These are phyloP conservation scores for Backusella westeae DNA, from an alignment of 192 early-diverging fungal genomes.

Conservation along the genomic window DNA sequence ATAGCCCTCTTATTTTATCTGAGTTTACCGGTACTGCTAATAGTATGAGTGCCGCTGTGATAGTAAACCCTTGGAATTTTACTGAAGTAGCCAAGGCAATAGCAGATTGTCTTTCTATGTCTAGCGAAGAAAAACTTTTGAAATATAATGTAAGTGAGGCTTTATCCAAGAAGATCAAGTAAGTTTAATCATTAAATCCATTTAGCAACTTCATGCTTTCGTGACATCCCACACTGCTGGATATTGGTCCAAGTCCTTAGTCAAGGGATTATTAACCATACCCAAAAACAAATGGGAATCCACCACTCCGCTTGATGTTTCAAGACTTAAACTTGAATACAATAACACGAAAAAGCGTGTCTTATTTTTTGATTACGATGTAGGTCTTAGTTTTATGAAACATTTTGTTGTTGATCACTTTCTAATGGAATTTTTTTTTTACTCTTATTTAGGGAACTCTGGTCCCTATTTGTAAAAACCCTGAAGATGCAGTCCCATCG, in stretches of 20 bases:
- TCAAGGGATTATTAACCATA: slow-evolving; percentile 62
- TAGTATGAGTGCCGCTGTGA: slow-evolving; percentile 70
- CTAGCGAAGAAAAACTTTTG: slow-evolving; percentile 57
- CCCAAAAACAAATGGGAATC: slow-evolving; percentile 37
- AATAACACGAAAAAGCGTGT: slow-evolving; percentile 64
- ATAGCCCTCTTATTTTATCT: slow-evolving; percentile 86
- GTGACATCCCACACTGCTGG: slow-evolving; percentile 82
- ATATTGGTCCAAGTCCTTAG: slow-evolving; percentile 83
- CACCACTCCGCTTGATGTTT: slow-evolving; percentile 39
- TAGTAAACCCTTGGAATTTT: slow-evolving; percentile 91
- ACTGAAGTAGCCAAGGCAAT: slow-evolving; percentile 77
- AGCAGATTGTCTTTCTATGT: slow-evolving; percentile 65
- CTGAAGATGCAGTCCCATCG: slow-evolving; percentile 86
- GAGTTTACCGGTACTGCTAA: slow-evolving; percentile 97
- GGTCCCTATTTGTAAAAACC: slow-evolving; percentile 87
- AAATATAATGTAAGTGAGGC: slow-evolving; percentile 55
- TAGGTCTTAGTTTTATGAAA: slow-evolving; percentile 28
- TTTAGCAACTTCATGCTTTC: slow-evolving; percentile 61
- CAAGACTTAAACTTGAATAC: slow-evolving; percentile 65
- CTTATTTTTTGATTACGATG: slow-evolving; percentile 95
- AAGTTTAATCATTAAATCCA: neutral
- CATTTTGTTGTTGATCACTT: neutral
- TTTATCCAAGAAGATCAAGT: neutral
- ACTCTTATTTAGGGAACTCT: slow-evolving; percentile 73
- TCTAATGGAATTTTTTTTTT: neutral